Percentiles rank a stretch among this genome's conserved stretches.
Conservation (phyloP, 1,284 basidiomycete genomes). For the Trametes versicolor region DNA sequence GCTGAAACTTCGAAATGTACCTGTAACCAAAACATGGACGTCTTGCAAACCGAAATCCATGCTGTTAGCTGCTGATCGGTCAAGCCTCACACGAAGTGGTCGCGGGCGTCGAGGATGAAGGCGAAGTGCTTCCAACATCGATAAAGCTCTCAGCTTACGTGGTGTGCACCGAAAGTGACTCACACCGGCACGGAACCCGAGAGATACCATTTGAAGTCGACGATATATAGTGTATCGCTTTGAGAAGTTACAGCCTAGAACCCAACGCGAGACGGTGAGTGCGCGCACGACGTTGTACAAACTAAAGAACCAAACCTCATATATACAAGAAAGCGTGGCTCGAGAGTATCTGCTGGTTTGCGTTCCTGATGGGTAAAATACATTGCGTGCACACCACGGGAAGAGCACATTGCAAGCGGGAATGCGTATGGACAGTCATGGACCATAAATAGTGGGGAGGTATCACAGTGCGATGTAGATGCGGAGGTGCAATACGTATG, state of each 20-base stretch:
- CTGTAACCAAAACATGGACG: slow-evolving; percentile 50
- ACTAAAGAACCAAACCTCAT: background rate
- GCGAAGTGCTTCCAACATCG: background rate
- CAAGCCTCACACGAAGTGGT: background rate
- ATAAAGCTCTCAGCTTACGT: slow-evolving; percentile 9
- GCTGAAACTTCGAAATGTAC: slow-evolving; percentile 25
- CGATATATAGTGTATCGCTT: background rate
- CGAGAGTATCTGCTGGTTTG: background rate
- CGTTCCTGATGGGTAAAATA: slow-evolving; percentile 4
- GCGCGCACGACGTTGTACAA: slow-evolving; percentile 1
- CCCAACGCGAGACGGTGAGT: background rate
- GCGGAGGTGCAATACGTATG: slow-evolving; percentile 20
- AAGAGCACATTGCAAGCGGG: slow-evolving; percentile 1
- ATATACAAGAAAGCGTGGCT: background rate
- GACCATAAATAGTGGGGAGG: slow-evolving; percentile 18
- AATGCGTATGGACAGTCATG: background rate
- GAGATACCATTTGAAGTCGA: background rate
- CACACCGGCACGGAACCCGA: background rate
- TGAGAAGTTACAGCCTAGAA: slow-evolving; percentile 9
- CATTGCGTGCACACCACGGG: slow-evolving; percentile 3
- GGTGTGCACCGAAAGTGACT: background rate
- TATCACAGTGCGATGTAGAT: slow-evolving; percentile 22
- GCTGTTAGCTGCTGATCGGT: background rate
- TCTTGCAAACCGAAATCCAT: slow-evolving; percentile 49
- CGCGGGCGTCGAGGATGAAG: background rate